phyloP scores from a whole-genome alignment of 78 protist genomes.

The Dictyostelium purpureum region DNA sequence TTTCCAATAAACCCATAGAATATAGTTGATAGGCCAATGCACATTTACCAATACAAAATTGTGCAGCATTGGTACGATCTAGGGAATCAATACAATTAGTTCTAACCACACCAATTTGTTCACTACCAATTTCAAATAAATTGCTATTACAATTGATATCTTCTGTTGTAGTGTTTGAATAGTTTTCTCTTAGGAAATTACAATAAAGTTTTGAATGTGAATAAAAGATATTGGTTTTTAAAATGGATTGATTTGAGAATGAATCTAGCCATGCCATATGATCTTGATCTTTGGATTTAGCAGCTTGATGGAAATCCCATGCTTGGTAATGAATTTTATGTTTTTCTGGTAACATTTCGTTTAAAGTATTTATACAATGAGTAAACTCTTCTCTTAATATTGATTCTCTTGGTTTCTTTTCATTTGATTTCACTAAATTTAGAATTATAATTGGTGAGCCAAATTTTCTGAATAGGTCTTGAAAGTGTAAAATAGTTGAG shows the following conservation, averaged over 20 bases:
- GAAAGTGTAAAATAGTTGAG: constrained; percentile 93
- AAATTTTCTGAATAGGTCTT: constrained; percentile 84
- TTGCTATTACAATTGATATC: neutral
- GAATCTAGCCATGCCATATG: constrained; percentile 74
- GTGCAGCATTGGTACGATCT: constrained; percentile 98
- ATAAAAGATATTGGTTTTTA: constrained; percentile 54
- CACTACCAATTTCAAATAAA: constrained; percentile 31
- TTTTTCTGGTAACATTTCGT: constrained; percentile 80
- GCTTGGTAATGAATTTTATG: constrained; percentile 52
- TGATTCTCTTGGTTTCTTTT: constrained; percentile 95
- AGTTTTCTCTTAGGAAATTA: constrained; percentile 15
- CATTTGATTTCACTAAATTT: constrained; percentile 90
- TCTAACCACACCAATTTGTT: constrained; percentile 93
- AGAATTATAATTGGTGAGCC: constrained; percentile 91
- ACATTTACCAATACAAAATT: constrained; percentile 91
- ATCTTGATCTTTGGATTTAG: constrained; percentile 67
- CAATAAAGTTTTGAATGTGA: constrained; percentile 14
- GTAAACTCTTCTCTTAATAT: constrained; percentile 76
- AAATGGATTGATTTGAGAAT: constrained; percentile 56
- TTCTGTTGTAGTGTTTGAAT: neutral
- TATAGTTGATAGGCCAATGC: constrained; percentile 92
- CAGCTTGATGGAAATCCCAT: constrained; percentile 87
- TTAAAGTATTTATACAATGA: constrained; percentile 77
- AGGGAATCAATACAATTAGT: constrained; percentile 99
- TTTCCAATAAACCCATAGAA: constrained; percentile 78